These are phyloP conservation scores for Saccharomycopsis hybrid DNA, from an alignment of 1,139 yeast genomes.

Conservation along the genomic window DNA sequence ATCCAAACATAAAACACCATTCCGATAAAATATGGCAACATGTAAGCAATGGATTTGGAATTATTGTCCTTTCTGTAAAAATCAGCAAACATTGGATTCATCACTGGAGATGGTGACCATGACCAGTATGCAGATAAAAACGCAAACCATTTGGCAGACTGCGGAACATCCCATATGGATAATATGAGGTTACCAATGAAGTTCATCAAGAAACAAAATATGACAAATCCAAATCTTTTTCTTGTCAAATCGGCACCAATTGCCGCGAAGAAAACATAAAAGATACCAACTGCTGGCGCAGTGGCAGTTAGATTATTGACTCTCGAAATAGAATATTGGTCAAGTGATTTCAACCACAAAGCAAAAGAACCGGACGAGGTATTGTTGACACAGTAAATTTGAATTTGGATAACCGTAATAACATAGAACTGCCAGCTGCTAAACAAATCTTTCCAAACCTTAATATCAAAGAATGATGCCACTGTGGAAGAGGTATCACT, in stretches of 20 bases:
- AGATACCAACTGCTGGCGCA: slow-evolving; percentile 46
- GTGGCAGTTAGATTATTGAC: slow-evolving; percentile 39
- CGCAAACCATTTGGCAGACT: slow-evolving; percentile 42
- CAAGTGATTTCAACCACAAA: slow-evolving; percentile 45
- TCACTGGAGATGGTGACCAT: slow-evolving; percentile 41
- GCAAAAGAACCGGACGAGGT: slow-evolving; percentile 42
- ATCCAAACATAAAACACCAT: slow-evolving; percentile 37
- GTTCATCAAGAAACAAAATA: slow-evolving; percentile 36
- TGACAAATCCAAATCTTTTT: slow-evolving; percentile 39
- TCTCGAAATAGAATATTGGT: slow-evolving; percentile 32
- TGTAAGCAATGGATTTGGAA: slow-evolving; percentile 39
- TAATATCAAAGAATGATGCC: slow-evolving; percentile 9
- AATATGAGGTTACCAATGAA: slow-evolving; percentile 34
- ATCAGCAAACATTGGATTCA: slow-evolving; percentile 42
- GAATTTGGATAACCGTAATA: slow-evolving; percentile 34
- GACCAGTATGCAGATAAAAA: slow-evolving; percentile 39
- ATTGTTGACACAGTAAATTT: slow-evolving; percentile 35
- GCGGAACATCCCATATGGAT: slow-evolving; percentile 42
- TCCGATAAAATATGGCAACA: slow-evolving; percentile 39
- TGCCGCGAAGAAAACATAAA: slow-evolving; percentile 41
- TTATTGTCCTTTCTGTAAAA: slow-evolving; percentile 40
- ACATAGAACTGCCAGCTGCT: slow-evolving; percentile 44
- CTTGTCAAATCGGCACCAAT: slow-evolving; percentile 42
- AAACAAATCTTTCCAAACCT: slow-evolving; percentile 38
- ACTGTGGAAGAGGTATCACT: slow-evolving; percentile 22